A percentile compares a stretch with the other conserved stretches of the same genome.
phyloP scores from a whole-genome alignment of 768 basidiomycete species.

The Neoboletus magnificus region DNA sequence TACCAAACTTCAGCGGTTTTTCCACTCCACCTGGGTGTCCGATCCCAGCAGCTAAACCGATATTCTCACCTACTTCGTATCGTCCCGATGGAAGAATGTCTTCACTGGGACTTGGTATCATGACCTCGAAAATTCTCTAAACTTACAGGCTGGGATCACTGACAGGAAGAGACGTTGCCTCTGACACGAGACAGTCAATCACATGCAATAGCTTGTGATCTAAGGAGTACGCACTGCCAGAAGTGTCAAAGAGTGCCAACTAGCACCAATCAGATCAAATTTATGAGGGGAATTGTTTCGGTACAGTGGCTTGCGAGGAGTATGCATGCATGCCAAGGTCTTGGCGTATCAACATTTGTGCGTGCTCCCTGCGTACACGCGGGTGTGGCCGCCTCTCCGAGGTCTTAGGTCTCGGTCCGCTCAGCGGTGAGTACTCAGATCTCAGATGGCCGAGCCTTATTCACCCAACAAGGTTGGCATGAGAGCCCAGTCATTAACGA shows the following conservation, averaged over 20 bases:
- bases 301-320: background rate
- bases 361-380: background rate
- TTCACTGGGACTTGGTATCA: background rate
- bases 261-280: background rate
- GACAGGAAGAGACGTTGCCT: too few relatives aligned
- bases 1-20: background rate
- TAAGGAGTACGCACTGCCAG: background rate
- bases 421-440: background rate
- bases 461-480: background rate
- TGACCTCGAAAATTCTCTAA: background rate
- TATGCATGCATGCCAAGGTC: background rate
- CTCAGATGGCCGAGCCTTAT: too few relatives aligned
- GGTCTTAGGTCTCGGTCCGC: background rate
- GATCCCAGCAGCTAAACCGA: background rate
- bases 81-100: background rate
- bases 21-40: conserved; percentile 1
- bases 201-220: background rate
- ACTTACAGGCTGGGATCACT: too few relatives aligned
- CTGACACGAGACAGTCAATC: background rate
- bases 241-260: background rate
- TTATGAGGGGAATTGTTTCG: background rate
- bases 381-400: too few relatives aligned
- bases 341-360: background rate
- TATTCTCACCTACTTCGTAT: background rate
- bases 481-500: background rate